Percentiles rank a stretch among this genome's conserved stretches.
Evolutionary conservation across 1,284 basidiomycete genomes (phyloP).

Genomic region (Volvariella surrecta): DNA sequence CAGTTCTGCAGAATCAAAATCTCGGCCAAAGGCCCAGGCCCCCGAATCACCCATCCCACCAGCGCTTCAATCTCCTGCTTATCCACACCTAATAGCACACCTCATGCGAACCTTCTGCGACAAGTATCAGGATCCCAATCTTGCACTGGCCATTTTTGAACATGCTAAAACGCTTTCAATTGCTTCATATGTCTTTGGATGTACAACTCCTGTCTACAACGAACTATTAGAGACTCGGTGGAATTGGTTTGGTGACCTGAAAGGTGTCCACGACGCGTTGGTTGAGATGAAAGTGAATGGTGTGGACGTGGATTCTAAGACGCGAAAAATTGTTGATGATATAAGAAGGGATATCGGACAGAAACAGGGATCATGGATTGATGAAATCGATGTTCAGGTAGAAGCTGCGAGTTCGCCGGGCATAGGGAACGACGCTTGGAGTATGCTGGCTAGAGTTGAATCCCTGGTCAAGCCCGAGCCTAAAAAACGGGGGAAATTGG

Average conservation of each 20-base stretch:
- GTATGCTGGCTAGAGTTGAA: constrained; percentile 31
- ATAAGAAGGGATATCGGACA: constrained; percentile 55
- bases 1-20: not conserved
- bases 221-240: constrained; percentile 76
- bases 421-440: constrained; percentile 23
- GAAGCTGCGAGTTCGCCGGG: constrained; percentile 11
- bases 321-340: constrained; percentile 52
- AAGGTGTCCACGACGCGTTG: constrained; percentile 61
- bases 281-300: constrained; percentile 80
- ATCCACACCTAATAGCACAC: constrained; percentile 65
- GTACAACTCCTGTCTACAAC: constrained; percentile 79
- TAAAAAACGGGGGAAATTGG: not conserved
- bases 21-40: not conserved
- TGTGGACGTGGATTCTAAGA: constrained; percentile 54
- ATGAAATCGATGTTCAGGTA: constrained; percentile 33
- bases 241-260: constrained; percentile 73
- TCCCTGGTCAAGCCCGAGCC: not conserved
- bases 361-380: constrained; percentile 38
- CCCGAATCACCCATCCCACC: constrained; percentile 10
- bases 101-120: constrained; percentile 72
- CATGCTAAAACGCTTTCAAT: constrained; percentile 67
- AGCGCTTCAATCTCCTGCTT: constrained; percentile 50
- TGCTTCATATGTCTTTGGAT: constrained; percentile 79
- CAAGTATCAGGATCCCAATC: constrained; percentile 70
- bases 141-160: constrained; percentile 78